phyloP scores from a whole-genome alignment of 345 rosid genomes.

The Rubroshorea leprosula region DNA sequence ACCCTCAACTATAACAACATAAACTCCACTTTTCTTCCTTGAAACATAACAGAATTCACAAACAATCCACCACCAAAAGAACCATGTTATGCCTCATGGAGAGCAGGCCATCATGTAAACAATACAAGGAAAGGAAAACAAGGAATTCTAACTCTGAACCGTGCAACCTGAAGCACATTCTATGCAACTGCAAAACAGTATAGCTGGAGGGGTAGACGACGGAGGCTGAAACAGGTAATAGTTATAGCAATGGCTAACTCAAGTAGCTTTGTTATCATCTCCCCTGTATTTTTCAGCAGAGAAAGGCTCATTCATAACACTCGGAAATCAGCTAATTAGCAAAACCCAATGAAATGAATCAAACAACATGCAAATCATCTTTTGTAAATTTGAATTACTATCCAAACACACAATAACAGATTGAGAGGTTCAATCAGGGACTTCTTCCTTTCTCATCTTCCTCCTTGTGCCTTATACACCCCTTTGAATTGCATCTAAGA shows the following conservation, averaged over 20 bases:
- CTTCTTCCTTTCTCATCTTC: constrained; percentile 16
- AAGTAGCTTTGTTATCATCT: too few relatives aligned
- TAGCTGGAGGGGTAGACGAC: neutral
- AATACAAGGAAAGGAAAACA: neutral
- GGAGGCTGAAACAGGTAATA: too few relatives aligned
- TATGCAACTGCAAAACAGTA: neutral
- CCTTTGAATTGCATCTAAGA: constrained; percentile 17
- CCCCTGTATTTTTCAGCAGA: neutral
- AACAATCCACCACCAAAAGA: too few relatives aligned
- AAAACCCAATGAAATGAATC: neutral
- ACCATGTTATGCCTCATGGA: too few relatives aligned
- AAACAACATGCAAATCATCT: constrained; percentile 4
- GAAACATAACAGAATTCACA: too few relatives aligned
- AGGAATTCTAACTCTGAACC: neutral
- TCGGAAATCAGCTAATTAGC: neutral
- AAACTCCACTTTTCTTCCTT: too few relatives aligned
- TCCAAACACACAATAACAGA: constrained; percentile 17
- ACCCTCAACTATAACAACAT: too few relatives aligned
- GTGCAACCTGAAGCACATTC: neutral
- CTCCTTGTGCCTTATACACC: constrained; percentile 14
- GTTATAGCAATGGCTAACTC: too few relatives aligned
- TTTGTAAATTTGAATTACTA: constrained; percentile 12
- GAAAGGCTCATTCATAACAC: neutral
- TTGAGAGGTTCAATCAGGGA: constrained; percentile 16
- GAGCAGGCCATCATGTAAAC: neutral